Percentiles rank a stretch among this genome's conserved stretches.
Evolutionary conservation across 495 filamentous ascomycete genomes (phyloP).

Genomic region (Neurospora sp.): DNA sequence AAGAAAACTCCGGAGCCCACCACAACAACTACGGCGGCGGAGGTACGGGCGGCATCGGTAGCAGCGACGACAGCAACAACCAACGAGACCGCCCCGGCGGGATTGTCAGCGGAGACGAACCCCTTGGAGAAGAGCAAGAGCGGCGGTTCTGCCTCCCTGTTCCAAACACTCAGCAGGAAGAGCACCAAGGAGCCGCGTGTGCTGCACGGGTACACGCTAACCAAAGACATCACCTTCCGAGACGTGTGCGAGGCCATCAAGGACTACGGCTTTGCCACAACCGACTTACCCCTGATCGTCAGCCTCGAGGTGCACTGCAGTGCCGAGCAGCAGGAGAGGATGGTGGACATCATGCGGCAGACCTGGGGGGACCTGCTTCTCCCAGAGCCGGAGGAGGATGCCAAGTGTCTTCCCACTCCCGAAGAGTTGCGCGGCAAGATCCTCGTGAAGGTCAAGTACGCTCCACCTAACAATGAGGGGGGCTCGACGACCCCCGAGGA

Average conservation of each 20-base stretch:
- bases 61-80: not conserved
- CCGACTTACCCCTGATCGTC: constrained; percentile 73
- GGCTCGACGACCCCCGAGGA: constrained; percentile 5
- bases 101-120: not conserved
- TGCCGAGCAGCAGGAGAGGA: constrained; percentile 68
- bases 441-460: constrained; percentile 81
- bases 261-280: constrained; percentile 62
- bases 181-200: constrained; percentile 57
- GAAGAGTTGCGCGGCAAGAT: constrained; percentile 64
- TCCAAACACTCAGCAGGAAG: constrained; percentile 7
- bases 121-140: not conserved
- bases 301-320: constrained; percentile 83
- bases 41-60: not conserved
- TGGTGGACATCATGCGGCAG: constrained; percentile 81
- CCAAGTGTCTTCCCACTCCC: constrained; percentile 50
- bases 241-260: constrained; percentile 72
- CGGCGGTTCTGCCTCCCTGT: not conserved
- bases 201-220: constrained; percentile 82
- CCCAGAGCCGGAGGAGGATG: constrained; percentile 41
- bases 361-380: constrained; percentile 65
- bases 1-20: not conserved
- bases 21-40: not conserved
- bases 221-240: constrained; percentile 75
- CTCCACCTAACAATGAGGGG: constrained; percentile 29
- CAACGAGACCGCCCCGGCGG: not conserved